phyloP scores from a whole-genome alignment of 352 stramenopile genomes.

The Pythium rhizo-oryzae region DNA sequence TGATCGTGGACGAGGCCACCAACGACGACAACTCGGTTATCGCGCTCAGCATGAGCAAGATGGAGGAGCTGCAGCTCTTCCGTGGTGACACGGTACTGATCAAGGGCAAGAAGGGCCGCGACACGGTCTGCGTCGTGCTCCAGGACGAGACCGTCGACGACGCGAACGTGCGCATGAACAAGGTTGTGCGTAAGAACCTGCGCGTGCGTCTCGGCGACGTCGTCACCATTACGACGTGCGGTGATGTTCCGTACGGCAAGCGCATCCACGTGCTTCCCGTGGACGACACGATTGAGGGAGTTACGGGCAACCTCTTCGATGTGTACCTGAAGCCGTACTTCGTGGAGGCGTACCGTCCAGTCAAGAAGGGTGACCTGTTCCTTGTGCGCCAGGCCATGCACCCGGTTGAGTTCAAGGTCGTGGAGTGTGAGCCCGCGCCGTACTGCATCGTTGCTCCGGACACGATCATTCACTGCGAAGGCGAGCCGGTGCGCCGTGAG shows the following conservation, averaged over 20 bases:
- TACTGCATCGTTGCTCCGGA: slow-evolving; percentile 99
- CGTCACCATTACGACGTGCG: slow-evolving; percentile 96
- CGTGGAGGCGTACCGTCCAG: slow-evolving; percentile 98
- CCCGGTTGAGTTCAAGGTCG: slow-evolving; percentile 99
- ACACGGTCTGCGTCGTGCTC: slow-evolving; percentile 98
- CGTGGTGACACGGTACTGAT: slow-evolving; percentile 99
- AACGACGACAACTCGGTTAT: slow-evolving; percentile 99
- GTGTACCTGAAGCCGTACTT: slow-evolving; percentile 99
- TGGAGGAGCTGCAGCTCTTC: slow-evolving; percentile 99
- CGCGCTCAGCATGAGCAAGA: slow-evolving; percentile 92
- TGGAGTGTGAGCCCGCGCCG: slow-evolving; percentile 97
- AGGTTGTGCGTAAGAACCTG: slow-evolving; percentile 99
- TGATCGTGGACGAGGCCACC: slow-evolving; percentile 98
- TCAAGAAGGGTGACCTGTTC: slow-evolving; percentile 99
- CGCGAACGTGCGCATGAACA: slow-evolving; percentile 99
- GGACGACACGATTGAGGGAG: slow-evolving; percentile 99
- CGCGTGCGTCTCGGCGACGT: slow-evolving; percentile 98
- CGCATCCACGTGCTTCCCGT: slow-evolving; percentile 98
- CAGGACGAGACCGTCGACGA: slow-evolving; percentile 98
- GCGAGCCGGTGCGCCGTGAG: slow-evolving; percentile 97
- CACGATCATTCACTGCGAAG: slow-evolving; percentile 99
- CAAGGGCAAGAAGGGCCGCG: slow-evolving; percentile 99
- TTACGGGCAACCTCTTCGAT: slow-evolving; percentile 99
- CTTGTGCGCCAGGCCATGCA: slow-evolving; percentile 99
- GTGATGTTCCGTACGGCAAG: slow-evolving; percentile 98